phyloP scores from a whole-genome alignment of 2,329 filamentous ascomycete genomes.

The Aspergillus pseudonomiae region DNA sequence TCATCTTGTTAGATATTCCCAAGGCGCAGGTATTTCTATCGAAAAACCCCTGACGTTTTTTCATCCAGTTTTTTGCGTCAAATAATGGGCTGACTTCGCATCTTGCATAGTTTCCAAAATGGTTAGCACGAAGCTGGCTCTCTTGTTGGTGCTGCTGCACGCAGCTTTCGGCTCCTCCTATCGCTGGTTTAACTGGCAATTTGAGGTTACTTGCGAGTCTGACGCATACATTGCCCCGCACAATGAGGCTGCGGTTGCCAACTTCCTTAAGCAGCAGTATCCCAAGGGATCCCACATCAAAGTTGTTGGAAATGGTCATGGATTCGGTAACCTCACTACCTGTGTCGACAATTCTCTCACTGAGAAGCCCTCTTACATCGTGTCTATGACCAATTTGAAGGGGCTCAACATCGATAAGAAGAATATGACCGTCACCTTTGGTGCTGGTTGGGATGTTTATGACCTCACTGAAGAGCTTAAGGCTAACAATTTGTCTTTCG shows the following conservation, averaged over 20 bases:
- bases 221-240: slow-evolving; percentile 15
- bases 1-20: too few relatives aligned
- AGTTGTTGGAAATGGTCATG: slow-evolving; percentile 23
- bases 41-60: too few relatives aligned
- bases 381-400: slow-evolving; percentile 20
- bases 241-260: slow-evolving; percentile 11
- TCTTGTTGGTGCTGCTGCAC: not conserved
- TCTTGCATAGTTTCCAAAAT: not conserved
- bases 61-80: too few relatives aligned
- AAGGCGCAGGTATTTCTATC: too few relatives aligned
- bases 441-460: slow-evolving; percentile 25
- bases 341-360: slow-evolving; percentile 17
- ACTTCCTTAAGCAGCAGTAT: slow-evolving; percentile 19
- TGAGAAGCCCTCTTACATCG: slow-evolving; percentile 18
- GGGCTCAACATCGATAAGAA: slow-evolving; percentile 16
- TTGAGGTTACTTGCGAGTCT: slow-evolving; percentile 21
- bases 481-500: slow-evolving; percentile 17
- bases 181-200: slow-evolving; percentile 25
- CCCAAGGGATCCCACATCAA: slow-evolving; percentile 18
- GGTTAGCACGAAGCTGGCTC: not conserved
- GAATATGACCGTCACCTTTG: slow-evolving; percentile 23
- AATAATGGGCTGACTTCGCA: too few relatives aligned
- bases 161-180: slow-evolving; percentile 6
- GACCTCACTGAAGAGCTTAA: slow-evolving; percentile 21
- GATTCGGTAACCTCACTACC: slow-evolving; percentile 23